A percentile compares a stretch with the other conserved stretches of the same genome.
Conservation (phyloP, 495 filamentous ascomycete species). For the Penicillium egyptiacum region DNA sequence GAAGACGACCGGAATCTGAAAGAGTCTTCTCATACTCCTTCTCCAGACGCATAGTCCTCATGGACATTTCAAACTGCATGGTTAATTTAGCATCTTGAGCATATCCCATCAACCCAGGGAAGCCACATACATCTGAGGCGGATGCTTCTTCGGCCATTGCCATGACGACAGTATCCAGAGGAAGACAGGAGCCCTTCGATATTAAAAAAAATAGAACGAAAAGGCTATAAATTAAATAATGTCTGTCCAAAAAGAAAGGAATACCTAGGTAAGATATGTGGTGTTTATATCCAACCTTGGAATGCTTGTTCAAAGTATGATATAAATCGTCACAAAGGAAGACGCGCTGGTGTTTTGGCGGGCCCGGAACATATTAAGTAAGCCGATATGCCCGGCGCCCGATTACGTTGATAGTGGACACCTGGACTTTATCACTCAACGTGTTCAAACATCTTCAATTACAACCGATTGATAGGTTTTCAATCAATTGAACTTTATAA, state of each 20-base stretch:
- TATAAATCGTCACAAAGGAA: conserved; percentile 1
- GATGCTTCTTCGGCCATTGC: conserved; percentile 22
- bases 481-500: conserved; percentile 3
- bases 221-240: neutral
- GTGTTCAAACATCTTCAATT: conserved; percentile 13
- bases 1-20: conserved; percentile 57
- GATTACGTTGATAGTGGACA: conserved; percentile 30
- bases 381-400: neutral
- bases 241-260: neutral
- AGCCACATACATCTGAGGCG: conserved; percentile 30
- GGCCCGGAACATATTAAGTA: conserved; percentile 5
- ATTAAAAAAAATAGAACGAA: neutral
- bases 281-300: neutral
- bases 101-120: neutral
- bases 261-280: neutral
- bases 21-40: conserved; percentile 61
- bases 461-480: conserved; percentile 13
- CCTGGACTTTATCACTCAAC: conserved; percentile 23
- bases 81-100: conserved; percentile 13
- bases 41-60: conserved; percentile 57
- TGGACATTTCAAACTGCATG: conserved; percentile 42
- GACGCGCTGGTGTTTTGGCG: conserved; percentile 13
- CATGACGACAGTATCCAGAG: conserved; percentile 9
- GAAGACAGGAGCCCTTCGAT: neutral
- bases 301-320: neutral